These are phyloP conservation scores for Ophiostoma quercus DNA, from an alignment of 2,329 filamentous ascomycete species.

Conservation along the genomic window DNA sequence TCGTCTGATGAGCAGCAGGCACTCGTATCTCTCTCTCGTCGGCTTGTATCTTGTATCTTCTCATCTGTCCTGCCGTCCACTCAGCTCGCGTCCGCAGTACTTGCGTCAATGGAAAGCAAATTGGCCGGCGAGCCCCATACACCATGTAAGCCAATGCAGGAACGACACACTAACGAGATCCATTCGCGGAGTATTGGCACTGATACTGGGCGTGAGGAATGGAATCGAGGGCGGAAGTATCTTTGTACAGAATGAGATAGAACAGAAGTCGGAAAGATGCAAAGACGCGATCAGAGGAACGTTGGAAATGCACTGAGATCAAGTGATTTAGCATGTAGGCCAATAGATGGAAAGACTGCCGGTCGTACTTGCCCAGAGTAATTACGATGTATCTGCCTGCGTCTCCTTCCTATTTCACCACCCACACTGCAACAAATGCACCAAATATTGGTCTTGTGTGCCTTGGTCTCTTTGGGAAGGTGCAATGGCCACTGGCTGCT, in stretches of 20 bases:
- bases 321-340: neutral
- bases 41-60: neutral
- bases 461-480: conserved; percentile 5
- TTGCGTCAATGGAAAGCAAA: neutral
- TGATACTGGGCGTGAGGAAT: too few relatives aligned
- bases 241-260: neutral
- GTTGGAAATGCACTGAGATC: neutral
- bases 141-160: conserved; percentile 8
- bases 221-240: neutral
- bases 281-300: too few relatives aligned
- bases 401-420: neutral
- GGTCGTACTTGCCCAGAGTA: neutral
- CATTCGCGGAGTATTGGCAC: conserved; percentile 5
- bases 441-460: neutral
- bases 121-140: neutral
- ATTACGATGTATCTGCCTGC: neutral
- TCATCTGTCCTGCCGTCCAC: neutral
- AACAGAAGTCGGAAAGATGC: neutral
- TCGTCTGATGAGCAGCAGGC: neutral
- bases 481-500: neutral
- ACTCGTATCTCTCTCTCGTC: neutral
- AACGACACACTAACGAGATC: neutral
- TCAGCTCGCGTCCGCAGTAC: neutral
- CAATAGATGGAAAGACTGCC: neutral
- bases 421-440: neutral